Base-by-base conservation (phyloP, 768 basidiomycete genomes). In the Lentinus tigrinus region DNA sequence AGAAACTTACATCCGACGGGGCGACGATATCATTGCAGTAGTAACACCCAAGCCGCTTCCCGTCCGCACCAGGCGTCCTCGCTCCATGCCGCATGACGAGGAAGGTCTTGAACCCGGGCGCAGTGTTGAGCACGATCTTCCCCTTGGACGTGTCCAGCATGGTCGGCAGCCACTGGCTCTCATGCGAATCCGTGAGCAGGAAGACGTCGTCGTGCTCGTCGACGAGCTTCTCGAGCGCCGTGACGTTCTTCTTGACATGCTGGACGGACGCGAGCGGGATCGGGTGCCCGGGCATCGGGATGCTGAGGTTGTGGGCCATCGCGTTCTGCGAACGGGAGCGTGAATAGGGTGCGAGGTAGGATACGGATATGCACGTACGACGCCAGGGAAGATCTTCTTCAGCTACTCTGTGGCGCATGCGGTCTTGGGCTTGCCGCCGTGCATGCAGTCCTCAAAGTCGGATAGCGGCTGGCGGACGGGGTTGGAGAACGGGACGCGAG, bases 11-110 rank as follows among this genome's bases (percentile, higher is more conserved):
- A 71, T 99, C 95, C 17, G 90, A 85, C 8, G 97, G 95, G 0
- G 96, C 97, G 38, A 98, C 95, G 56, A 98, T 91, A 63, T 99
- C 97, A 66, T 98, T 98, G 74, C 97, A 99, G 70, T 93, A 99
- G 70, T 99, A 98, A 68, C 97, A 99, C 3, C 97, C 96, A 31
- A 99, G 75, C 13, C 80, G 71, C 13, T 60, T 63, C 2, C 68
- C 67, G 14, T 74, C 73, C 27, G 75, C 60, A 14, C 67, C 68
- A 57, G 63, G 69, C 60, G 66, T 69, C 43, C 89, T 83, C 4
- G 87, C 79, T 3, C 95, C 97, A 67, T 98, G 96, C 1, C 96
- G 84, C 95, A 98, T 98, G 16, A 98, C 96, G 39, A 99, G 82
- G 76, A 87, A 98, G 0, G 91, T 91, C 61, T 98, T 97, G 67